Base-by-base conservation (phyloP, 225 moss, liverwort and hornwort genomes). In the Bryoerythrophyllum caledonicum region DNA sequence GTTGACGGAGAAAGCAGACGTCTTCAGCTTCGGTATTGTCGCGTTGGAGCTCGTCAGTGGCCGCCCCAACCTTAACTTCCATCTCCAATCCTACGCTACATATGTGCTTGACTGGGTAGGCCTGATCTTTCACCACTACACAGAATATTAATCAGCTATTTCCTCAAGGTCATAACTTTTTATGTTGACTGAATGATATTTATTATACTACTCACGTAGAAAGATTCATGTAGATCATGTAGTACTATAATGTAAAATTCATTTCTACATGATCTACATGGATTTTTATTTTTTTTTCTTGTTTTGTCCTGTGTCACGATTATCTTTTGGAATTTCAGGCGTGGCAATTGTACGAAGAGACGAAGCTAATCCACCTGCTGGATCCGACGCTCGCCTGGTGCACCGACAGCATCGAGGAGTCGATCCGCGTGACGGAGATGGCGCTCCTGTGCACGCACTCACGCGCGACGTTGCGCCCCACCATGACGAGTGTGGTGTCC, bases 1-100 rank as follows among this genome's bases (percentile, higher is more conserved):
- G 75, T 65, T 91, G 76, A 89, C 91, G 40, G 91, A 89, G 75
- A 91, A 92, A 84, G 89, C 87, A 25, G 91, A 92, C 67, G 91
- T 90, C 16, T 89, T 89, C 75, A 87, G 89, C 77, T 92, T 76
- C 30, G 89, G 91, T 32, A 84, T 89, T 55, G 91, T 91, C 55
- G 81, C 84, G n/a, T 62, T 91, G 76, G 90, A 92, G 79, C 87
- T 92, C 16, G 74, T 87, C 38, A 90, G 89, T 62, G 90, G 91
- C 58, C 80, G 91, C 55, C 82, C 81, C 0, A 90, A 87, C 74
- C 82, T 92, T 71, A 84, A 90, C 62, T 78, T 76, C 68, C 85
- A 83, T 63, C 79, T 87, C 74, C 74, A 87, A 55, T 30, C 87
- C 7, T 82, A 87, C 53, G 78, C 80, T 64, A 70, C 77, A 19